Evolutionary conservation across 306 rosid species (phyloP), one percentile per base, ranked within the genome.

Genomic region (Vicia sativa): DNA sequence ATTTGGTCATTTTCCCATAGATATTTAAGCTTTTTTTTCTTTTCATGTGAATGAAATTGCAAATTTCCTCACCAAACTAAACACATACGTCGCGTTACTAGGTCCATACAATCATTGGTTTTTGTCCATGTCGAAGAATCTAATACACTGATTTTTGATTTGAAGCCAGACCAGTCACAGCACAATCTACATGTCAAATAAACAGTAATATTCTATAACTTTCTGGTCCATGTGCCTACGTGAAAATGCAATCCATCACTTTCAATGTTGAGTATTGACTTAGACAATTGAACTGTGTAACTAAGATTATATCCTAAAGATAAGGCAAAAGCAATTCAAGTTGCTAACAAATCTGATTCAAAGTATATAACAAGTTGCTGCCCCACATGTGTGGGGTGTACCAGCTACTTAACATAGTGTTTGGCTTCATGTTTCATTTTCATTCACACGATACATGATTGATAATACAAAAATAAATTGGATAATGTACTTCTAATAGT

Each of bases 381-480:
- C 56, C 73, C 75, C 79, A 52, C 71, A 41, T 19, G 45, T 69
- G 35, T 8, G 6, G 55, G 70, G 44, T 7, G 34, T 44, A 21
- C 50, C 66, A 62, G 14, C 52, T 53, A 21, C 70, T 14, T n/a
- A 15, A 6, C 45, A 57, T 37, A 42, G 39, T 69, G 12, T 12
- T 7, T 37, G 65, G 31, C 14, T 58, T 37, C 64, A 54, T 77
- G 82, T 81, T 74, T 41, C 64, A 74, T 65, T 74, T 58, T 70
- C 35, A 44, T 42, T 68, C 82, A 77, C 82, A 57, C 26, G 5
- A 56, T 48, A 13, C 12, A 23, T 1, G 43, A n/a, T n/a, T n/a
- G n/a, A n/a, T n/a, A n/a, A 6, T 31, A 31, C 29, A 26, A 26
- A 26, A 26, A 26, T 26, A 26, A 26, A 26, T 26, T 26, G 29